Percentiles rank a stretch among this genome's conserved stretches.
phyloP scores from a whole-genome alignment of 371 early-diverging fungal genomes.

The Mucor sp. region DNA sequence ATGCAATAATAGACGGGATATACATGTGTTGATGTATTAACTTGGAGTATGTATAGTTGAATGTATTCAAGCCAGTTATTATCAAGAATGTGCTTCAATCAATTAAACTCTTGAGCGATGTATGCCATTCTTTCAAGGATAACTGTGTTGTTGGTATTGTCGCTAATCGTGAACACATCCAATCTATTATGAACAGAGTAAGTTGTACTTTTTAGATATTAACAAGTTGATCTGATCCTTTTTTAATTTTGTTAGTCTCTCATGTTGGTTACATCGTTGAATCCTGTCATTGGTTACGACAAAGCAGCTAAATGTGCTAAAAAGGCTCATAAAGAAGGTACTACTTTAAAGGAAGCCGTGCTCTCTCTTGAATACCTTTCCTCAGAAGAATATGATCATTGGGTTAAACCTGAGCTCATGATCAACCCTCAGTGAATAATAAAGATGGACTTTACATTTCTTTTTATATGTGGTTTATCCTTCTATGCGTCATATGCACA shows the following conservation, averaged over 20 bases:
- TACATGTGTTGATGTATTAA: not conserved
- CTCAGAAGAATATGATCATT: constrained; percentile 78
- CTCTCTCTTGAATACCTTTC: constrained; percentile 72
- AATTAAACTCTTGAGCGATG: constrained; percentile 83
- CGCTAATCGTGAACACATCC: constrained; percentile 88
- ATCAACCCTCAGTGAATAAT: constrained; percentile 30
- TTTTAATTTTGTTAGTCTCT: constrained; percentile 34
- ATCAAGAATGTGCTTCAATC: constrained; percentile 94
- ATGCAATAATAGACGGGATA: not conserved
- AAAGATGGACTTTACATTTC: too few relatives aligned
- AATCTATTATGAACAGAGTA: constrained; percentile 78
- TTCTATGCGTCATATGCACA: too few relatives aligned
- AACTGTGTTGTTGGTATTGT: constrained; percentile 93
- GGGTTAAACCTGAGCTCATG: constrained; percentile 86
- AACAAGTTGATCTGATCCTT: not conserved
- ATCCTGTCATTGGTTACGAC: constrained; percentile 81
- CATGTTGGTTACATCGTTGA: constrained; percentile 89
- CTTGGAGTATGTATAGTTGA: constrained; percentile 53
- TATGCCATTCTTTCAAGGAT: constrained; percentile 81
- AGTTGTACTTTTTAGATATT: not conserved
- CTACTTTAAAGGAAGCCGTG: constrained; percentile 81
- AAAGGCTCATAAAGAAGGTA: constrained; percentile 87
- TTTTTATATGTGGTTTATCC: too few relatives aligned
- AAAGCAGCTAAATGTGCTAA: constrained; percentile 84
- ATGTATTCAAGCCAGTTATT: constrained; percentile 97